phyloP scores from a whole-genome alignment of 306 rosid genomes.

The Fragaria iinumae region DNA sequence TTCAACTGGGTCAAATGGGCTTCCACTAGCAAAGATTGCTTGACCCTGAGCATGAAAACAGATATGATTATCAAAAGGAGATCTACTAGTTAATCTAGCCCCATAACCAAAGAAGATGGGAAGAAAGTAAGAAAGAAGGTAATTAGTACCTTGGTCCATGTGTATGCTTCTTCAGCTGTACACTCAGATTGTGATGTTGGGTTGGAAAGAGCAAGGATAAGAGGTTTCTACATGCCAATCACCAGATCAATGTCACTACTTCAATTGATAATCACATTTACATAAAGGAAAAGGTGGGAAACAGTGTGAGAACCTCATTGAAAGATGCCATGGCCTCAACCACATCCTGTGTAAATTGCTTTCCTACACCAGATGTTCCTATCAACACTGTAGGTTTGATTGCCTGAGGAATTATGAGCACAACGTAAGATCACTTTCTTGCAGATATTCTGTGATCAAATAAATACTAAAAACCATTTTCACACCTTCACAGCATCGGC shows the following conservation, averaged over 20 bases:
- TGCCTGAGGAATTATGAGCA: slow-evolving; percentile 44
- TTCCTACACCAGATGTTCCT: slow-evolving; percentile 93
- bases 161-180: slow-evolving; percentile 95
- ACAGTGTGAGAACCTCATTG: slow-evolving; percentile 58
- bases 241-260: slow-evolving; percentile 23
- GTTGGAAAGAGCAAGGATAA: slow-evolving; percentile 92
- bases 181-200: slow-evolving; percentile 98
- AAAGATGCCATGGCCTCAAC: slow-evolving; percentile 87
- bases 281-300: neutral
- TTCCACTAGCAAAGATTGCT: slow-evolving; percentile 92
- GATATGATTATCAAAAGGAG: neutral
- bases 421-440: slow-evolving; percentile 17
- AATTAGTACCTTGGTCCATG: slow-evolving; percentile 94
- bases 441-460: neutral
- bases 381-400: slow-evolving; percentile 92
- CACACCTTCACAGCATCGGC: slow-evolving; percentile 76
- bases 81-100: slow-evolving; percentile 3
- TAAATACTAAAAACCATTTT: slow-evolving; percentile 10
- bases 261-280: neutral
- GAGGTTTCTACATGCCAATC: slow-evolving; percentile 77
- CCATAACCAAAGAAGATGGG: neutral
- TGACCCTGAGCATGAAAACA: slow-evolving; percentile 54
- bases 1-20: slow-evolving; percentile 82
- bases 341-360: slow-evolving; percentile 90
- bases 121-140: neutral